Base-by-base conservation (phyloP, 1,284 basidiomycete genomes). In the Singerocomus inundabilis region DNA sequence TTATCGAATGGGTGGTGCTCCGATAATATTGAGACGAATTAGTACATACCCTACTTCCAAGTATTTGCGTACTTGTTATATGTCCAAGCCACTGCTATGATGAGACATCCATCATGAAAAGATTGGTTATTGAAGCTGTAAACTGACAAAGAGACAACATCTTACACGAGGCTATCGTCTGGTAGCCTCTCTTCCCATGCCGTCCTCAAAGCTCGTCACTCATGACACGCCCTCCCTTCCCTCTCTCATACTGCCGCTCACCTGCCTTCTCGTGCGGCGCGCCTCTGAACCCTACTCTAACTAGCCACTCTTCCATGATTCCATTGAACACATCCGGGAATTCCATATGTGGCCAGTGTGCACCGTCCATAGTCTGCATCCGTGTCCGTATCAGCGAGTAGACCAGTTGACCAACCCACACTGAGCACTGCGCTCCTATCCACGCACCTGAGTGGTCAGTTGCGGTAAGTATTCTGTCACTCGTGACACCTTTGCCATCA, bases 291-390 rank as follows among this genome's bases (percentile, higher is more conserved):
- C 24, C 45, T 6, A 58, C 15, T 13, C 21, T 47, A 4, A 21
- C 58, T 32, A 78, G 66, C 76, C 78, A 81, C 18, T 65, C 57
- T 8, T 66, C 62, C 54, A 78, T 58, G 31, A 71, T 64, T 0
- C 49, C 43, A 54, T 85, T 85, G 57, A 82, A 76, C 41, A 70
- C 64, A 3, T 63, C 48, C 1, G 81, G 77, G 46, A 73, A 65
- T 60, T 85, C 84, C 13, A 85, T 67, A 41, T 85, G 83, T 4
- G 77, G 69, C 83, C 82, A 85, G 59, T 85, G 83, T 3, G 79
- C 74, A 0, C 77, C 77, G 4, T 66, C 57, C 45, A 82, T 60
- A 2, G 71, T 65, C 78, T 80, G 44, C 44, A 49, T n/a, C 21
- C 25, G 49, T 40, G 33, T 44, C 38, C 38, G 13, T 38, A 16